Conservation (phyloP, 805 yeast species). For the Schwanniomyces vanrijiae region DNA sequence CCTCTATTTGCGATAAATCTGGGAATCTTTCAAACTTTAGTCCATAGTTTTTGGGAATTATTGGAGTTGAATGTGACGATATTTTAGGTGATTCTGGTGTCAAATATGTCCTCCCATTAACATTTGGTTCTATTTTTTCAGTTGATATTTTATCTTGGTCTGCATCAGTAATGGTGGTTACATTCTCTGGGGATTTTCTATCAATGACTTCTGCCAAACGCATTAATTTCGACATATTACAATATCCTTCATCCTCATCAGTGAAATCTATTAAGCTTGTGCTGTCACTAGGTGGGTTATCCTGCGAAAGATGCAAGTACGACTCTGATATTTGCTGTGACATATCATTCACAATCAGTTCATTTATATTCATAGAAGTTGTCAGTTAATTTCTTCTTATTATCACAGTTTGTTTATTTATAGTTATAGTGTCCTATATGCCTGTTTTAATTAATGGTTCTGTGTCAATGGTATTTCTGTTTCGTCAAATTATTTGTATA, state of each 20-base stretch:
- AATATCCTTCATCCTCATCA: background rate
- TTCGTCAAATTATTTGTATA: background rate
- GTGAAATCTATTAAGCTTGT: conserved; percentile 3
- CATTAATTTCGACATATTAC: conserved; percentile 10
- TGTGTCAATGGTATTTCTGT: background rate
- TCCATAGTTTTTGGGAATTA: conserved; percentile 6
- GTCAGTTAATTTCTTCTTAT: background rate
- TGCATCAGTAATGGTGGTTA: background rate
- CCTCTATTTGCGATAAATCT: background rate
- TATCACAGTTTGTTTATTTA: background rate
- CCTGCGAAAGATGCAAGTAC: conserved; percentile 27
- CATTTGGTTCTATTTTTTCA: background rate
- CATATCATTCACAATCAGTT: conserved; percentile 15
- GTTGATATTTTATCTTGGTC: background rate
- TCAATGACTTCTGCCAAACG: conserved; percentile 17
- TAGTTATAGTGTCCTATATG: background rate
- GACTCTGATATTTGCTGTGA: conserved; percentile 31
- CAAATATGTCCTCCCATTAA: background rate
- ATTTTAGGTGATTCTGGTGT: conserved; percentile 8
- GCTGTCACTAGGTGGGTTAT: conserved; percentile 10
- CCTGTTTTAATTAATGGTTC: background rate
- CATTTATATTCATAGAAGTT: conserved; percentile 4
- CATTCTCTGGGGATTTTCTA: background rate
- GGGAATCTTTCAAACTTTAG: background rate
- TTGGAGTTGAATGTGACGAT: conserved; percentile 28